Evolutionary conservation across 257 asterid species (phyloP).

Genomic region (Jacaranda mimosifolia): DNA sequence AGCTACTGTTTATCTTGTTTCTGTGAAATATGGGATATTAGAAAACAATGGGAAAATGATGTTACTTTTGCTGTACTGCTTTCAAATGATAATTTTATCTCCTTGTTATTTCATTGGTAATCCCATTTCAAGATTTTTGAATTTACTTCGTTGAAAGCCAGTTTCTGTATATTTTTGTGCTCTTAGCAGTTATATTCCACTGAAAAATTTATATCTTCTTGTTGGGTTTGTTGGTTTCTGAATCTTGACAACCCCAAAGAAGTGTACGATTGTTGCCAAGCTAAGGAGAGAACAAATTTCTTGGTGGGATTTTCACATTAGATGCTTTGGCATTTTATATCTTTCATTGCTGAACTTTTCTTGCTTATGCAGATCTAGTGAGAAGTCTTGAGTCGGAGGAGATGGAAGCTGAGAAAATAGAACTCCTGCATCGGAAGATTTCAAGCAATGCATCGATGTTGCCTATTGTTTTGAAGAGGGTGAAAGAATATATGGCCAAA

Average conservation of each 20-base stretch:
- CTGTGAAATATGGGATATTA: not conserved
- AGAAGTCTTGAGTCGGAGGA: conserved; percentile 19
- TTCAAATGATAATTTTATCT: too few species aligned
- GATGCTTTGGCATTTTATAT: too few species aligned
- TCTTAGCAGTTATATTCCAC: not conserved
- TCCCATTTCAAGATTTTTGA: not conserved
- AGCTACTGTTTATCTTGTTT: not conserved
- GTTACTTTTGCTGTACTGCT: not conserved
- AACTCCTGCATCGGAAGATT: conserved; percentile 57
- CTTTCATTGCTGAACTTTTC: not conserved
- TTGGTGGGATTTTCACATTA: not conserved
- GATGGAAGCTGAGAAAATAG: conserved; percentile 41
- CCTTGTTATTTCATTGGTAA: not conserved
- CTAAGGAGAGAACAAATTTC: not conserved
- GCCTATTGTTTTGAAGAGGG: conserved; percentile 50
- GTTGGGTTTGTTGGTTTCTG: not conserved
- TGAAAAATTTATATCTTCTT: not conserved
- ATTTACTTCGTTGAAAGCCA: not conserved
- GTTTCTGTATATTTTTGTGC: not conserved
- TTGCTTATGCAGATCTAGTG: not conserved
- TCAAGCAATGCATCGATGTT: conserved; percentile 46
- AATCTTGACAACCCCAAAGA: not conserved
- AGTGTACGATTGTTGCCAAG: not conserved
- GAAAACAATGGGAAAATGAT: not conserved
- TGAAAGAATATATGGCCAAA: conserved; percentile 53